Evolutionary conservation across 192 early-diverging fungal genomes (phyloP).

Genomic region (Lunasporangiospora selenospora): DNA sequence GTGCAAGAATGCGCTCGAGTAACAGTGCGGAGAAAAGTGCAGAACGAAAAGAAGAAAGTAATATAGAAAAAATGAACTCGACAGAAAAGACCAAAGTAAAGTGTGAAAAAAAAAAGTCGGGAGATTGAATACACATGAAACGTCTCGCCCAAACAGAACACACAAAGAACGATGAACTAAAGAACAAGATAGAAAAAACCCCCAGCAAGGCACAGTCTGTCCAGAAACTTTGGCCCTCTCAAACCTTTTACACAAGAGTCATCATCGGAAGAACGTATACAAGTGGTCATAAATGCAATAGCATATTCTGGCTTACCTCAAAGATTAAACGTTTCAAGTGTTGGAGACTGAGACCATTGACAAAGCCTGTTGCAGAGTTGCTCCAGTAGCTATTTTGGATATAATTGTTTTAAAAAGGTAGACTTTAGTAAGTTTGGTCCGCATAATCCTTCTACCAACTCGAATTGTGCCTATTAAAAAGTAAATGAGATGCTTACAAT

Average conservation of each 20-base stretch:
- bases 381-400: conserved; percentile 55
- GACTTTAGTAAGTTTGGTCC: not conserved
- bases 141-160: no score
- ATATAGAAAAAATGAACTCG: not conserved
- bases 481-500: conserved; percentile 54
- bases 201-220: not conserved
- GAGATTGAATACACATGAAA: not conserved
- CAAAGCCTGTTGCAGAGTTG: conserved; percentile 53
- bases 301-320: not conserved
- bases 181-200: not conserved
- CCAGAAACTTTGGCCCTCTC: conserved; percentile 11
- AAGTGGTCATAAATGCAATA: not conserved
- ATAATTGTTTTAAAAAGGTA: not conserved
- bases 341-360: conserved; percentile 30
- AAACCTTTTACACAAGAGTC: conserved; percentile 50
- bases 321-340: not conserved
- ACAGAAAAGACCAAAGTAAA: not conserved
- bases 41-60: not conserved
- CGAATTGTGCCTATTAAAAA: not conserved
- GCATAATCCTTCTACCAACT: no score
- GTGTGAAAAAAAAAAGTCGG: not conserved
- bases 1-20: not conserved
- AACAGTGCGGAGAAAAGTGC: no score
- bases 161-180: not conserved
- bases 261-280: conserved; percentile 17